phyloP scores from a whole-genome alignment of 2,329 filamentous ascomycete genomes.

The Orbilia oligospora region DNA sequence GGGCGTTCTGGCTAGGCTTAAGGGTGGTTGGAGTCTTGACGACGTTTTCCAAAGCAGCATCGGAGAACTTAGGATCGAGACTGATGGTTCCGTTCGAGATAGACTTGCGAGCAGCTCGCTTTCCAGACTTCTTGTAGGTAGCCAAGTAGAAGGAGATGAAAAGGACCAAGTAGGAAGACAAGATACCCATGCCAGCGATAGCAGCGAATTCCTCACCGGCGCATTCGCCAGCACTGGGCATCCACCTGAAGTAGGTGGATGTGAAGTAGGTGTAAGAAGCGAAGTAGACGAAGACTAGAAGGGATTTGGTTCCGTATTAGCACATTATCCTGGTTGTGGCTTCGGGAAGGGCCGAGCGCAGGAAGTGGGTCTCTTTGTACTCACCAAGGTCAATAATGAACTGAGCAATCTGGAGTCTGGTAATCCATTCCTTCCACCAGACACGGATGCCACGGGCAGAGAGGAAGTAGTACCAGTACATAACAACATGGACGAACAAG shows the following conservation, averaged over 20 bases:
- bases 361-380: slow-evolving; percentile 68
- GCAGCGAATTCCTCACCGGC: slow-evolving; percentile 97
- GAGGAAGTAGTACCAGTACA: slow-evolving; percentile 99
- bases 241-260: slow-evolving; percentile 86
- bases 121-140: slow-evolving; percentile 89
- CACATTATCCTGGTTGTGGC: neutral
- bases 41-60: slow-evolving; percentile 73
- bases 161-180: slow-evolving; percentile 94
- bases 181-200: slow-evolving; percentile 89
- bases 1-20: slow-evolving; percentile 68
- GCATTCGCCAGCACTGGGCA: slow-evolving; percentile 87
- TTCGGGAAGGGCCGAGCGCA: slow-evolving; percentile 2
- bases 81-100: slow-evolving; percentile 76
- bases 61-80: slow-evolving; percentile 84
- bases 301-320: slow-evolving; percentile 27
- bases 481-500: slow-evolving; percentile 93
- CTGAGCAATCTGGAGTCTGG: slow-evolving; percentile 94
- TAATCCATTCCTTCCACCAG: slow-evolving; percentile 99
- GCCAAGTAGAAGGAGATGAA: slow-evolving; percentile 99
- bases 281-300: slow-evolving; percentile 93
- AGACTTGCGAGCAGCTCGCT: slow-evolving; percentile 85
- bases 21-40: slow-evolving; percentile 27
- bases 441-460: slow-evolving; percentile 93
- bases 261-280: slow-evolving; percentile 99
- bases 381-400: slow-evolving; percentile 96